phyloP scores from a whole-genome alignment of 306 rosid species.

The Ziziphus jujuba region DNA sequence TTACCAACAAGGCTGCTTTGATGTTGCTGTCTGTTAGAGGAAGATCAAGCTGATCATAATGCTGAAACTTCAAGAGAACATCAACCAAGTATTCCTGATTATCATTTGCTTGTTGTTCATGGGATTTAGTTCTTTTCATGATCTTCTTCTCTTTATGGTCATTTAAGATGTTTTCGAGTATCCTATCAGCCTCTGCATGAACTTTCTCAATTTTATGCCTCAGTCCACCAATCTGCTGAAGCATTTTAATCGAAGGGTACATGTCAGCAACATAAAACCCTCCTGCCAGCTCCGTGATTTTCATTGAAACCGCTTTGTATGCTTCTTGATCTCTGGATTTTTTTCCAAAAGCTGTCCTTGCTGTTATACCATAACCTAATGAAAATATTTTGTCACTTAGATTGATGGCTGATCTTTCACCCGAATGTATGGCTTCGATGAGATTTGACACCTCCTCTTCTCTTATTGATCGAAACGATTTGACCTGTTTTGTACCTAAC shows the following conservation, averaged over 20 bases:
- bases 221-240: background rate
- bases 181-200: background rate
- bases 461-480: slow-evolving; percentile 10
- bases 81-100: background rate
- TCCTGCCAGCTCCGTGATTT: slow-evolving; percentile 1
- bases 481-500: slow-evolving; percentile 24
- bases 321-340: slow-evolving; percentile 21
- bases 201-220: background rate
- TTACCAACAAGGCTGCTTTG: background rate
- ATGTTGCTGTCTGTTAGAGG: background rate
- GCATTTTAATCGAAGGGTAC: slow-evolving; percentile 35
- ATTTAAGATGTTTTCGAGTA: background rate
- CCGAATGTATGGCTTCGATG: slow-evolving; percentile 1
- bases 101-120: background rate
- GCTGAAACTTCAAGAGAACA: background rate
- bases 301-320: background rate
- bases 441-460: slow-evolving; percentile 13
- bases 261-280: slow-evolving; percentile 36
- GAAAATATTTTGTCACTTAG: slow-evolving; percentile 12
- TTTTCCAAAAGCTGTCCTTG: slow-evolving; percentile 34
- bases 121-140: background rate
- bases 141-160: background rate
- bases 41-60: background rate
- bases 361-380: slow-evolving; percentile 5
- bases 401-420: slow-evolving; percentile 31